A percentile compares a stretch with the other conserved stretches of the same genome.
These are phyloP conservation scores for Cydonia oblonga DNA, from an alignment of 331 rosid genomes.

Conservation along the genomic window DNA sequence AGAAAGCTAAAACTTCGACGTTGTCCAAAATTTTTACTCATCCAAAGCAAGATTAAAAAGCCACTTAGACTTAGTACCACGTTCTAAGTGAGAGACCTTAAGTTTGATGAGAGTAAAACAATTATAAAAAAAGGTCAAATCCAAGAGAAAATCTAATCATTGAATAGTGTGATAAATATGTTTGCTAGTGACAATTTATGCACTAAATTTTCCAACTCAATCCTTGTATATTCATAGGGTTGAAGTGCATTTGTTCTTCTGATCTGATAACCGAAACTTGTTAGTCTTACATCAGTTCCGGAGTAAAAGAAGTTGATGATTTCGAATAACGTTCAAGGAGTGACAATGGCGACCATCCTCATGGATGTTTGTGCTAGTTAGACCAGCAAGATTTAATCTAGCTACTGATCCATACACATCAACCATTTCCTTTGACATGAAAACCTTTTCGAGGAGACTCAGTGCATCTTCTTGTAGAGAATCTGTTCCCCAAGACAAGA, in stretches of 20 bases:
- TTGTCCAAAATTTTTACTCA: too few relatives aligned
- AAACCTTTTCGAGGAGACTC: conserved; percentile 61
- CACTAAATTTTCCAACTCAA: not conserved
- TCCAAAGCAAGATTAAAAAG: too few relatives aligned
- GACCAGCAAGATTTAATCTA: conserved; percentile 32
- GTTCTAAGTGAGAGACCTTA: too few relatives aligned
- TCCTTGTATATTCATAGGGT: not conserved
- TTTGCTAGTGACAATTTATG: not conserved
- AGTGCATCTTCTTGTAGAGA: conserved; percentile 54
- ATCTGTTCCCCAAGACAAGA: conserved; percentile 58
- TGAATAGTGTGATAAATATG: too few relatives aligned
- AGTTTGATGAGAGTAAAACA: too few relatives aligned
- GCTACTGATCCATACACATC: conserved; percentile 46
- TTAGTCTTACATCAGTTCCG: conserved; percentile 35
- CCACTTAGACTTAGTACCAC: too few relatives aligned
- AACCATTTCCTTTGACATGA: conserved; percentile 58
- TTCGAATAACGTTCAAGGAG: conserved; percentile 63
- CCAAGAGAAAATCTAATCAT: too few relatives aligned
- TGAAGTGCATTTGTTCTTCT: not conserved
- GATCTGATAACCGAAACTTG: not conserved
- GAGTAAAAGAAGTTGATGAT: conserved; percentile 44
- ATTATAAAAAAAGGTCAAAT: too few relatives aligned
- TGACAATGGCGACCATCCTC: conserved; percentile 37
- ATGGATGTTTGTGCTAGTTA: conserved; percentile 36
- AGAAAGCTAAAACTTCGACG: too few relatives aligned